phyloP scores from a whole-genome alignment of 768 basidiomycete species.

The Saitozyma sp. region DNA sequence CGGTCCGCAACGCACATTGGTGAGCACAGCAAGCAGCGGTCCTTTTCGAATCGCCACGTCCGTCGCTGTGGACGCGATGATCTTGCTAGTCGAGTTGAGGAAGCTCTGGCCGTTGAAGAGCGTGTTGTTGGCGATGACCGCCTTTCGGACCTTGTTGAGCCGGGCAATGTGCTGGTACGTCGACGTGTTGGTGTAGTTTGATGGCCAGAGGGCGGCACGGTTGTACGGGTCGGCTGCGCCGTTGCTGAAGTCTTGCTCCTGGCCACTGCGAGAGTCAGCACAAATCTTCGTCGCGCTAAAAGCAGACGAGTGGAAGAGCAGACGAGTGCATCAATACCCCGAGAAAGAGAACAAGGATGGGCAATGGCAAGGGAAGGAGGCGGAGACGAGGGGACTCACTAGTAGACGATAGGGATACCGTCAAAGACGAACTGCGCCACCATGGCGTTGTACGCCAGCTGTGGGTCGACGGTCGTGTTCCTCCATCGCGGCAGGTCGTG shows the following conservation, averaged over 20 bases:
- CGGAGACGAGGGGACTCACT: conserved; percentile 7
- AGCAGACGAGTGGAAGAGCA: background rate
- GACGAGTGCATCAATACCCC: no score
- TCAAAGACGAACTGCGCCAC: conserved; percentile 49
- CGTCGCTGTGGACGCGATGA: conserved; percentile 26
- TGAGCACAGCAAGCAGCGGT: conserved; percentile 44
- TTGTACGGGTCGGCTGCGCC: conserved; percentile 46
- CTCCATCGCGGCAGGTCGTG: conserved; percentile 49
- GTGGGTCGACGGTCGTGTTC: conserved; percentile 42
- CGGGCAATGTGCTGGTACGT: conserved; percentile 43
- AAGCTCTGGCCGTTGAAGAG: conserved; percentile 35
- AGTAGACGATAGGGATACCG: conserved; percentile 47
- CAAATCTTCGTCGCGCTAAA: background rate
- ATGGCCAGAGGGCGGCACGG: conserved; percentile 46
- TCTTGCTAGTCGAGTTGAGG: conserved; percentile 27
- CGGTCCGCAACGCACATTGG: conserved; percentile 38
- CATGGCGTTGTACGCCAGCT: conserved; percentile 48
- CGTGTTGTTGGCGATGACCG: conserved; percentile 39
- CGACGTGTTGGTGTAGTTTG: conserved; percentile 40
- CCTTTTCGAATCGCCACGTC: conserved; percentile 50
- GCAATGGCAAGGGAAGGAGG: background rate
- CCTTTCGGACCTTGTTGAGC: conserved; percentile 41
- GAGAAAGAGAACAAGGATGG: no score
- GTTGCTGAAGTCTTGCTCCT: conserved; percentile 45
- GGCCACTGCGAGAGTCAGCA: conserved; percentile 26